Evolutionary conservation across 768 basidiomycete species (phyloP), one percentile per base, ranked within the genome.

Genomic region (Sarcodon aspratus): DNA sequence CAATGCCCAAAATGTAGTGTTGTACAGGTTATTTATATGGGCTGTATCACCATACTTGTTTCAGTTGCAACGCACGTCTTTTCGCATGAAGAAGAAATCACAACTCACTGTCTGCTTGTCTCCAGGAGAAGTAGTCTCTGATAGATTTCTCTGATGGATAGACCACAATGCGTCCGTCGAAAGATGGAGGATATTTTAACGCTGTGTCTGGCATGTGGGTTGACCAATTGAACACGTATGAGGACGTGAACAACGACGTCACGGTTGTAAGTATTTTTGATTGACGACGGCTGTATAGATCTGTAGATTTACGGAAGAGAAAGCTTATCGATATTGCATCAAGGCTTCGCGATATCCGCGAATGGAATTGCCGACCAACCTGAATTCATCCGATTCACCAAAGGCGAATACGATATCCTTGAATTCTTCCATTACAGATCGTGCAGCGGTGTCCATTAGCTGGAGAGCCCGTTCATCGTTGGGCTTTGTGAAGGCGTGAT

Each of bases 21-120:
- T 99, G 68, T 98, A 94, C 18, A 99, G 68, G 61, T 99, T 99
- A 61, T 99, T 99, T 61, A 98, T 85, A 61, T 99, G 96, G 0
- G 96, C 94, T 97, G 61, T 18, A 53, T 5, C 46, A 50, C 12
- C 37, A 38, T 38, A 38, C 18, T 4, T 18, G 12, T 18, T 6
- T 47, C 33, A 37, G 53, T 35, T n/a, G 27, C 33, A 17, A 18
- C 33, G 9, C 44, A 37, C 36, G 36, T 37, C 15, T 9, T 15
- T 17, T n/a, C 18, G 13, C 11, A 6, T 31, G 44, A 4, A 10
- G 8, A 11, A 17, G 8, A 17, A 44, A 33, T 38, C 38, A n/a
- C 17, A 9, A 67, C 90, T 52, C 59, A 95, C 95, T 95, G 61
- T 98, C 95, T 0, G 85, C 87, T 63, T 98, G 96, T 50, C 96